phyloP scores from a whole-genome alignment of 169 alveolate genomes.

The Plasmodium inui region DNA sequence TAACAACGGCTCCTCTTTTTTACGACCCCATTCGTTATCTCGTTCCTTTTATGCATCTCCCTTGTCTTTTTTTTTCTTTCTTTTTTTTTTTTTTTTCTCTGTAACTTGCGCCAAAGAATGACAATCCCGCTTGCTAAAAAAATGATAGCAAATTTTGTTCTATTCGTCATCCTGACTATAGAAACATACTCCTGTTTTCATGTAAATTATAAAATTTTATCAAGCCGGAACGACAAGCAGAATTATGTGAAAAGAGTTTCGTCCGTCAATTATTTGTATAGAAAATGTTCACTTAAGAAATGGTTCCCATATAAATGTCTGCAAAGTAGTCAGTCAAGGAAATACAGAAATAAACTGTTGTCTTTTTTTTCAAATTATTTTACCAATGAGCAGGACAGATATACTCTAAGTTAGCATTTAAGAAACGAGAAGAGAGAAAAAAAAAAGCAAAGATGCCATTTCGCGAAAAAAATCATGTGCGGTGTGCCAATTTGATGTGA shows the following conservation, averaged over 20 bases:
- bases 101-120: neutral
- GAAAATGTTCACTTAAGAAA: neutral
- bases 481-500: neutral
- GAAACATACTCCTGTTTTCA: conserved; percentile 42
- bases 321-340: neutral
- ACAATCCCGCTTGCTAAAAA: conserved; percentile 3
- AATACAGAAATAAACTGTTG: conserved; percentile 42
- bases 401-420: conserved; percentile 42
- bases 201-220: conserved; percentile 53
- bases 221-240: conserved; percentile 6
- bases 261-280: conserved; percentile 33
- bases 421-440: neutral
- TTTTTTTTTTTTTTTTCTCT: neutral
- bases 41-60: neutral
- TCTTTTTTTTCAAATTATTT: conserved; percentile 72
- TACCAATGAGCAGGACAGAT: conserved; percentile 43
- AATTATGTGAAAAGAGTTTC: conserved; percentile 30
- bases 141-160: conserved; percentile 36
- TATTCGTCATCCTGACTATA: conserved; percentile 28
- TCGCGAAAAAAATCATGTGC: neutral
- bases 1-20: neutral
- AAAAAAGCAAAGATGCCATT: neutral
- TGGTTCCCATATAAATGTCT: neutral
- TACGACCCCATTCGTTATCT: neutral
- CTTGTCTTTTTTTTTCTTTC: neutral